Conservation (phyloP, 2,329 filamentous ascomycete species). For the Sclerotinia trifoliorum region DNA sequence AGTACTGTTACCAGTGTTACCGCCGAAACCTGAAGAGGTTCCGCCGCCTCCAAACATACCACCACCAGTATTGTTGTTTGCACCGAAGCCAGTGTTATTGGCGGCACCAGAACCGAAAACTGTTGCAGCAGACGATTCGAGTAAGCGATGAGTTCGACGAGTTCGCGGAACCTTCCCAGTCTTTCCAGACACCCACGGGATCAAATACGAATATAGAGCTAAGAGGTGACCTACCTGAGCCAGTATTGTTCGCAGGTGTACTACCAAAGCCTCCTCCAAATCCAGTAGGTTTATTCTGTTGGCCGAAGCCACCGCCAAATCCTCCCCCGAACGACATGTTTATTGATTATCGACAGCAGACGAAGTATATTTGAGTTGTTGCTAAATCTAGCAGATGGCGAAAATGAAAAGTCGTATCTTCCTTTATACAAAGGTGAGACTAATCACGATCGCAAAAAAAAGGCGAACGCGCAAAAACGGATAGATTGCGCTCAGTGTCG, state of each 20-base stretch:
- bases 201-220: conserved; percentile 19
- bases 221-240: conserved; percentile 40
- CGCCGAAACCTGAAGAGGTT: conserved; percentile 39
- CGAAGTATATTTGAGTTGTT: conserved; percentile 15
- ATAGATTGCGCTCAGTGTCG: conserved; percentile 34
- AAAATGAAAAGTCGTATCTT: conserved; percentile 23
- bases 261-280: conserved; percentile 59
- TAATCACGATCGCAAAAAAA: conserved; percentile 34
- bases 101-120: conserved; percentile 45
- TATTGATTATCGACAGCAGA: conserved; percentile 24
- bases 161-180: conserved; percentile 6
- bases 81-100: conserved; percentile 44
- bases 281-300: conserved; percentile 51
- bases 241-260: conserved; percentile 33
- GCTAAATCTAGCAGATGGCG: conserved; percentile 21
- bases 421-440: conserved; percentile 27
- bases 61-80: conserved; percentile 40
- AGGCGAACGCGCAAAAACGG: conserved; percentile 33
- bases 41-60: conserved; percentile 42
- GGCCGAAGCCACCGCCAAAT: conserved; percentile 54
- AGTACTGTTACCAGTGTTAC: conserved; percentile 38
- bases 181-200: not conserved
- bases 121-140: conserved; percentile 37
- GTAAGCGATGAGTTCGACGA: conserved; percentile 39
- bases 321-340: conserved; percentile 41